phyloP scores from a whole-genome alignment of 257 asterid genomes.

The Orobanche coerulescens region DNA sequence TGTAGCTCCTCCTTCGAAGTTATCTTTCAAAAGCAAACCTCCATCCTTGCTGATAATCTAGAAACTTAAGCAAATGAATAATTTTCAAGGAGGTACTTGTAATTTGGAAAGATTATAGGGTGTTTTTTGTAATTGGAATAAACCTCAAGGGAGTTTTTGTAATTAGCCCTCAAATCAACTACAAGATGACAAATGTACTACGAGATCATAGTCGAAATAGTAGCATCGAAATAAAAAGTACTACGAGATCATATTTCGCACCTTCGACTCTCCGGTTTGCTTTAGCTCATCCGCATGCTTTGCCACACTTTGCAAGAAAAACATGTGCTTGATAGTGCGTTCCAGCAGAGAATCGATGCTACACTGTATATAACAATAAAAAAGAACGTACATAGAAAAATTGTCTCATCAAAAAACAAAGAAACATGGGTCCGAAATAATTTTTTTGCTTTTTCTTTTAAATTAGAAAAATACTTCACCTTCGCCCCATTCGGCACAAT shows the following conservation, averaged over 20 bases:
- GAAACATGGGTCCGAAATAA: too few relatives aligned
- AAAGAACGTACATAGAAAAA: too few relatives aligned
- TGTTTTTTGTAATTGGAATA: too few relatives aligned
- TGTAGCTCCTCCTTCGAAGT: conserved; percentile 86
- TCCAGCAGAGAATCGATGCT: conserved; percentile 94
- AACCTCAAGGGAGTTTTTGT: too few relatives aligned
- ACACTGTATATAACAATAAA: conserved; percentile 49
- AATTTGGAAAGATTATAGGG: too few relatives aligned
- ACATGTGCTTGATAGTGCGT: conserved; percentile 92
- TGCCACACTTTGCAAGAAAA: conserved; percentile 84
- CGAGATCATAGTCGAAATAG: not conserved
- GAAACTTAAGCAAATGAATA: conserved; percentile 18
- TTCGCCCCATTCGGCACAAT: conserved; percentile 90
- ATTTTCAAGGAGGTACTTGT: too few relatives aligned
- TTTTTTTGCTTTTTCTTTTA: too few relatives aligned
- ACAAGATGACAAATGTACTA: not conserved
- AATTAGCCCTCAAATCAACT: not conserved
- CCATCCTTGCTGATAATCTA: conserved; percentile 72
- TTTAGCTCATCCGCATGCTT: conserved; percentile 89
- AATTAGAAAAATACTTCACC: conserved; percentile 30
- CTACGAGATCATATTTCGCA: conserved; percentile 9
- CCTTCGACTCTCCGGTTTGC: conserved; percentile 85
- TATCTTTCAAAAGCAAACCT: conserved; percentile 56
- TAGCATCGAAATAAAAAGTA: not conserved
- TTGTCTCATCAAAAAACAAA: too few relatives aligned